Base-by-base conservation (phyloP, 1,284 basidiomycete genomes). In the Cryptococcus sp. region DNA sequence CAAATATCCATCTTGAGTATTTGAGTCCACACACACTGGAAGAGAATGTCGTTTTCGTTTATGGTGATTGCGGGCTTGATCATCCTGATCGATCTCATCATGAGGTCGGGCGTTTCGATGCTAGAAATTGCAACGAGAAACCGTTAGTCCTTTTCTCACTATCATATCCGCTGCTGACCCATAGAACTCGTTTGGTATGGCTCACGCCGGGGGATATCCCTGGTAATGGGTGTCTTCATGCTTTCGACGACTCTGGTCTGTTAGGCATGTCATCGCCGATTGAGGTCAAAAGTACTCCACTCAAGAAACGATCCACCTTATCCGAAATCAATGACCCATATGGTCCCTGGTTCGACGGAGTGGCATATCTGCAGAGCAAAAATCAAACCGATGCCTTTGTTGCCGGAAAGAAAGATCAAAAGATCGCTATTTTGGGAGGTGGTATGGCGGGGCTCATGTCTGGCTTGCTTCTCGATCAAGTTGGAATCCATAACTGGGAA, bases 401-500 rank as follows among this genome's bases (percentile, higher is more conserved):
- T 19, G 58, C 57, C 23, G 56, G 47, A 2, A 57, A 57, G 39
- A 59, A 59, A 50, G 50, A 57, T 19, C 52, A 57, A 43, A 56
- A 55, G 47, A 57, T 64, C 37, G 62, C 50, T 22, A 63, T 64
- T 39, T 46, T 64, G 13, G 62, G 62, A 18, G 62, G 52, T 4
- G 62, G 62, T 23, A 61, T 64, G 56, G 43, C 56, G 2, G 62
- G 62, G 19, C 46, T 64, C 24, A 59, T 61, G 56, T 53, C 59
- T 13, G 55, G 52, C 9, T 46, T 64, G 10, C 28, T 64, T 31
- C 55, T 64, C 11, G 61, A 64, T 18, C 50, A 53, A 28, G 62
- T 63, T 18, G 61, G 61, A 16, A 58, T 64, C 19, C 54, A 56
- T 44, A 60, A 61, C 41, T 63, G 55, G 54, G 55, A 56, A 42